Evolutionary conservation across 2,329 filamentous ascomycete genomes (phyloP).

Genomic region (Amphichorda felina): DNA sequence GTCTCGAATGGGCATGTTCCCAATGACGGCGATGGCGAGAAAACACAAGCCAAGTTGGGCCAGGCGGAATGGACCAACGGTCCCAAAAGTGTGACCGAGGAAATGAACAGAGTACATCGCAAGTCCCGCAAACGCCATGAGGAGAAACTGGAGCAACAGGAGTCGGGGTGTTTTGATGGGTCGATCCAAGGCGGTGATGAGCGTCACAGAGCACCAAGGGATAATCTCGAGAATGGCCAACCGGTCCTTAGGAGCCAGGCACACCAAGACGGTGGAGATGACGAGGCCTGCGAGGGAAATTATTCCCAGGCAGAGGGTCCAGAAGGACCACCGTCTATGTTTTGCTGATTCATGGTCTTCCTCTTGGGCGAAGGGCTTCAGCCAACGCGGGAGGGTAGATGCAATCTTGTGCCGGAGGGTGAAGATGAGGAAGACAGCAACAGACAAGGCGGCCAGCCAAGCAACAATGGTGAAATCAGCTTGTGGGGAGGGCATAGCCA

Average conservation of each 20-base stretch:
- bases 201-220: slow-evolving; percentile 24
- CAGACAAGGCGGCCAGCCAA: too few species aligned
- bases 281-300: slow-evolving; percentile 21
- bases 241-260: slow-evolving; percentile 14
- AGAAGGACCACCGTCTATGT: slow-evolving; percentile 22
- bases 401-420: too few species aligned
- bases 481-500: too few species aligned
- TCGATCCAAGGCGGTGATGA: slow-evolving; percentile 24
- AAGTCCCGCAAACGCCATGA: slow-evolving; percentile 18
- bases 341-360: slow-evolving; percentile 10
- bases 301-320: slow-evolving; percentile 24
- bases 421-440: too few species aligned
- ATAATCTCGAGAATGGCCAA: slow-evolving; percentile 19
- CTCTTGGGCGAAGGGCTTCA: slow-evolving; percentile 30
- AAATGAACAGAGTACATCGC: slow-evolving; percentile 17
- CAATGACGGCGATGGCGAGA: slow-evolving; percentile 16
- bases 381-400: slow-evolving; percentile 22
- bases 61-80: slow-evolving; percentile 11
- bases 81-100: slow-evolving; percentile 10
- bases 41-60: slow-evolving; percentile 10
- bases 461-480: too few species aligned
- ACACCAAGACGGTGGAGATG: slow-evolving; percentile 16
- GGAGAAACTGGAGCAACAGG: slow-evolving; percentile 24
- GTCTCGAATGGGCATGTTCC: slow-evolving; percentile 23
- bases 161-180: slow-evolving; percentile 29